Percentiles rank a stretch among this genome's conserved stretches.
These are phyloP conservation scores for Takakia lepidozioides DNA, from an alignment of 225 moss, liverwort and hornwort genomes.

Conservation along the genomic window DNA sequence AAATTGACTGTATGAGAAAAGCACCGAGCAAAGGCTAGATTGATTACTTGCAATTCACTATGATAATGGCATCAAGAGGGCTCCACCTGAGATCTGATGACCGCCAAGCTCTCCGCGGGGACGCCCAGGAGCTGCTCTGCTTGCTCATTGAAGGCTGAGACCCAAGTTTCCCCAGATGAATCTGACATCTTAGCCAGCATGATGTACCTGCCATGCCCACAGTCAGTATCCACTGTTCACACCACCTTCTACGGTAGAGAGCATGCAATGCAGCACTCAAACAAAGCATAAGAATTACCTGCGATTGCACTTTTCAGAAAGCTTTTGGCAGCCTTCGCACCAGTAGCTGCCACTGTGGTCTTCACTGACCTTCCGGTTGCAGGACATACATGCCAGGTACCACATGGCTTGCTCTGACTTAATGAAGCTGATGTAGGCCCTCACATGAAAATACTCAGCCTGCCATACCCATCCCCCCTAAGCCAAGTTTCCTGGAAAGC, in stretches of 20 bases:
- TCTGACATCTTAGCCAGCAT: conserved; percentile 75
- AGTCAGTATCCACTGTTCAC: too few species aligned
- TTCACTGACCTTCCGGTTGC: conserved; percentile 65
- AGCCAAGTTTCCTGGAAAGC: too few species aligned
- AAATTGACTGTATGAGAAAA: too few species aligned
- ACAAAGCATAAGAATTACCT: conserved; percentile 26
- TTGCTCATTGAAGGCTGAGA: conserved; percentile 87
- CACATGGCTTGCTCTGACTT: conserved; percentile 99
- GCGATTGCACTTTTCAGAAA: conserved; percentile 46
- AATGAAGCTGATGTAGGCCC: conserved; percentile 76
- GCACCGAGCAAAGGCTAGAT: too few species aligned
- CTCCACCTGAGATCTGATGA: conserved; percentile 43
- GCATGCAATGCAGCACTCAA: neutral
- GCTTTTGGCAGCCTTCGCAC: conserved; percentile 88
- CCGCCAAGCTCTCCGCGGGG: conserved; percentile 39
- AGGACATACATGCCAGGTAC: conserved; percentile 80
- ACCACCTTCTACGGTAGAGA: too few species aligned
- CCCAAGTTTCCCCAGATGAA: conserved; percentile 78
- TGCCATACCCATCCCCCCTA: conserved; percentile 16
- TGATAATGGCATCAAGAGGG: too few species aligned
- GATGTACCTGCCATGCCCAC: conserved; percentile 59
- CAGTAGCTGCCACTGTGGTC: conserved; percentile 49
- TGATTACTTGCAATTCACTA: too few species aligned
- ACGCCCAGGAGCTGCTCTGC: conserved; percentile 55
- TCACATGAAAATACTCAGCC: conserved; percentile 74